A percentile compares a stretch with the other conserved stretches of the same genome.
phyloP scores from a whole-genome alignment of 306 rosid species.

The Cucurbita argyrosperma region DNA sequence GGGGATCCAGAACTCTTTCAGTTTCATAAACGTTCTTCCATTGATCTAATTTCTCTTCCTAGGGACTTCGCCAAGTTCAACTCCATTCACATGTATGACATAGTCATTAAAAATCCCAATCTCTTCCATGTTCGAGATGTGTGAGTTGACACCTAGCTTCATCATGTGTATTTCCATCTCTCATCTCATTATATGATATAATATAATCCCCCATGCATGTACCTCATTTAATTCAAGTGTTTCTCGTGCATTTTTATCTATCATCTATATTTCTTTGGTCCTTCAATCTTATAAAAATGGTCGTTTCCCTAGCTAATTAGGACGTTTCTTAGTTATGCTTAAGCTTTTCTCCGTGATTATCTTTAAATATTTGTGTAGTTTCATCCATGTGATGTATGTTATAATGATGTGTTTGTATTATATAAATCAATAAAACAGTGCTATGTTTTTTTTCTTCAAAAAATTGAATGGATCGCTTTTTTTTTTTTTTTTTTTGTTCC shows the following conservation, averaged over 20 bases:
- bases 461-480: neutral
- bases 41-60: constrained; percentile 85
- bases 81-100: constrained; percentile 83
- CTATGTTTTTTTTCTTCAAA: neutral
- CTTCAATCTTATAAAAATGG: neutral
- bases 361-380: neutral
- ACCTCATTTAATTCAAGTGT: neutral
- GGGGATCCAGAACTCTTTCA: constrained; percentile 74
- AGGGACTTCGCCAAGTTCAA: constrained; percentile 60
- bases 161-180: neutral
- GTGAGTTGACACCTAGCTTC: constrained; percentile 6
- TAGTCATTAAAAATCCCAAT: constrained; percentile 70
- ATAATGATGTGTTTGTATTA: neutral
- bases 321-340: neutral
- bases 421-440: neutral
- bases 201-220: neutral
- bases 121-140: constrained; percentile 76
- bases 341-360: neutral
- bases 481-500: no score
- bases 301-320: neutral
- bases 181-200: neutral
- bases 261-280: neutral
- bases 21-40: constrained; percentile 75
- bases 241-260: neutral
- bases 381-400: neutral